phyloP scores from a whole-genome alignment of 106 monocot species.

The Ottelia alismoides region DNA sequence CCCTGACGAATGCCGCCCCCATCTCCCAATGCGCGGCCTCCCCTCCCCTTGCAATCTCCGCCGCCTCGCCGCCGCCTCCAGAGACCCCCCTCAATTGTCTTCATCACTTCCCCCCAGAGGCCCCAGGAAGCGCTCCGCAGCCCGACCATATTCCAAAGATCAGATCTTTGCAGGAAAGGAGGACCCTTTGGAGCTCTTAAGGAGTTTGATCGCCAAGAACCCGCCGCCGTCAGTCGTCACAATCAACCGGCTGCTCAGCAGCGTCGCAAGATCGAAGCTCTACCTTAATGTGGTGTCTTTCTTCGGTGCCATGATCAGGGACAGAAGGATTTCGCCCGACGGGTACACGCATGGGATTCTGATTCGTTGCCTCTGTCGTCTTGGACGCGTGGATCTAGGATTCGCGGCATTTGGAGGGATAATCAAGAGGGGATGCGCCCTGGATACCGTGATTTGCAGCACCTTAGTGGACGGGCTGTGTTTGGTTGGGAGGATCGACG shows the following conservation, averaged over 20 bases:
- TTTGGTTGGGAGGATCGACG: neutral
- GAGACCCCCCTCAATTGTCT: too few species aligned
- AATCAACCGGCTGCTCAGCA: slow-evolving; percentile 1
- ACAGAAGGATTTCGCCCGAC: neutral
- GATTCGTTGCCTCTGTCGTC: slow-evolving; percentile 1
- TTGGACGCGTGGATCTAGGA: slow-evolving; percentile 2
- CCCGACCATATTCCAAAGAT: too few species aligned
- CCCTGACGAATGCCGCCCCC: too few species aligned
- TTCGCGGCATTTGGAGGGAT: slow-evolving; percentile 8
- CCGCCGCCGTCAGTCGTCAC: slow-evolving; percentile 3
- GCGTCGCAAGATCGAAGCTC: slow-evolving; percentile 1
- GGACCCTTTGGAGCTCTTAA: too few species aligned
- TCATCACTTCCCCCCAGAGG: too few species aligned
- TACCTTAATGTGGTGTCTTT: slow-evolving; percentile 6
- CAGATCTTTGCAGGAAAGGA: too few species aligned
- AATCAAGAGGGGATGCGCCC: slow-evolving; percentile 5
- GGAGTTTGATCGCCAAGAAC: too few species aligned
- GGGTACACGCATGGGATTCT: slow-evolving; percentile 4
- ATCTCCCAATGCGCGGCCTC: too few species aligned
- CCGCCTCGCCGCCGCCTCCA: too few species aligned
- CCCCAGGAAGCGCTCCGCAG: too few species aligned
- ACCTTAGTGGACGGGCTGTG: slow-evolving; percentile 6
- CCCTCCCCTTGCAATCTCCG: too few species aligned
- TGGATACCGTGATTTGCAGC: neutral
- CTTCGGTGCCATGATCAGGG: neutral